Conservation (phyloP, 192 early-diverging fungal genomes). For the Oehlia diaphana region DNA sequence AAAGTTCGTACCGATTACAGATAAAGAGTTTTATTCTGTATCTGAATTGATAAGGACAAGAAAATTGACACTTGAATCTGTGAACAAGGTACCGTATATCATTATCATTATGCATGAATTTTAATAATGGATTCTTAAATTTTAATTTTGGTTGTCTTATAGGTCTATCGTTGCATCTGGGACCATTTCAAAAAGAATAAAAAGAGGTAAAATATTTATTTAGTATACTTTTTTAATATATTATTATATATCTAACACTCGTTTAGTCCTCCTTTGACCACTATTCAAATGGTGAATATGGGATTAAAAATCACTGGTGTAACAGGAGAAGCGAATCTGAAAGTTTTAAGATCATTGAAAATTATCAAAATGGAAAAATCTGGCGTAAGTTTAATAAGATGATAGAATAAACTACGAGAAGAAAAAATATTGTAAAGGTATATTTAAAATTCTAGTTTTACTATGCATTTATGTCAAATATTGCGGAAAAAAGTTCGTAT, state of each 20-base stretch:
- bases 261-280: neutral
- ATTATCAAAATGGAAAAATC: slow-evolving; percentile 11
- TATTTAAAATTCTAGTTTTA: too few species aligned
- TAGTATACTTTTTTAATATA: neutral
- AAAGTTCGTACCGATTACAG: neutral
- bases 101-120: neutral
- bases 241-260: neutral
- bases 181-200: neutral
- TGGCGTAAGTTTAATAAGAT: neutral
- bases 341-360: neutral
- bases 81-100: neutral
- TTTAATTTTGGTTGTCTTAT: neutral
- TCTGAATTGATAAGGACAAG: slow-evolving; percentile 1
- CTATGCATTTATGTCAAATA: too few species aligned
- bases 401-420: too few species aligned
- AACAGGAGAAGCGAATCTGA: neutral
- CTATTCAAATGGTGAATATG: neutral
- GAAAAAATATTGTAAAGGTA: too few species aligned
- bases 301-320: neutral
- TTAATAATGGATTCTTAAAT: neutral
- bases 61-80: neutral
- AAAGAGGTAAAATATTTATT: neutral
- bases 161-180: neutral
- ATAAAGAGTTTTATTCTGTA: neutral
- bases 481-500: too few species aligned